These are phyloP conservation scores for Psilocybe azurescens DNA, from an alignment of 768 basidiomycete species.

Conservation along the genomic window DNA sequence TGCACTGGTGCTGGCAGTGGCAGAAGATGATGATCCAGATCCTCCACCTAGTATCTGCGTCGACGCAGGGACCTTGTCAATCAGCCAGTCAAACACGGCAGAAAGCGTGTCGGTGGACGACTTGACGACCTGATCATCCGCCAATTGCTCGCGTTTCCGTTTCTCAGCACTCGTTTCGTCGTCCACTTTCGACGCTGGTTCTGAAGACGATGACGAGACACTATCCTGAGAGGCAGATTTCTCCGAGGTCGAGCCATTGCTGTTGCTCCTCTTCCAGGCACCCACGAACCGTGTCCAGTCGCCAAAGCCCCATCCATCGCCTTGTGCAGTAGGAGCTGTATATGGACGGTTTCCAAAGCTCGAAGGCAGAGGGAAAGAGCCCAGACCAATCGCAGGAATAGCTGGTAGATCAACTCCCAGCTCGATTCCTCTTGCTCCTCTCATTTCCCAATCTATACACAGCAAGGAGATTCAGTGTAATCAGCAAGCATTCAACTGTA, in stretches of 20 bases:
- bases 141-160: conserved; percentile 29
- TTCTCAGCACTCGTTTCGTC: conserved; percentile 17
- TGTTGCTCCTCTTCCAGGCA: conserved; percentile 58
- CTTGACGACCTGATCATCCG: conserved; percentile 41
- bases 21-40: not conserved
- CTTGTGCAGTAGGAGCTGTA: conserved; percentile 18
- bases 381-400: conserved; percentile 48
- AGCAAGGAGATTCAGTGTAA: not conserved
- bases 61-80: conserved; percentile 66
- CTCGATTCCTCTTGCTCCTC: conserved; percentile 85
- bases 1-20: not conserved
- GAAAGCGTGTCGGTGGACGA: conserved; percentile 76
- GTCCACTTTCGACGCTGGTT: not conserved
- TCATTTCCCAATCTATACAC: conserved; percentile 82
- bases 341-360: conserved; percentile 12
- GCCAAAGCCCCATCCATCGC: conserved; percentile 51
- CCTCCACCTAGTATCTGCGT: conserved; percentile 16
- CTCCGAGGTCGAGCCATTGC: conserved; percentile 24
- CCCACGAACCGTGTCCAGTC: conserved; percentile 71
- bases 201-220: not conserved
- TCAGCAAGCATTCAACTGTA: not conserved
- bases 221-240: not conserved
- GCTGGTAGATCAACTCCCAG: conserved; percentile 64
- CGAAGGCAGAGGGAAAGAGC: conserved; percentile 22
- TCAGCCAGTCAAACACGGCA: conserved; percentile 79